Evolutionary conservation across 306 rosid species (phyloP).

Genomic region (Castanopsis chinensis): DNA sequence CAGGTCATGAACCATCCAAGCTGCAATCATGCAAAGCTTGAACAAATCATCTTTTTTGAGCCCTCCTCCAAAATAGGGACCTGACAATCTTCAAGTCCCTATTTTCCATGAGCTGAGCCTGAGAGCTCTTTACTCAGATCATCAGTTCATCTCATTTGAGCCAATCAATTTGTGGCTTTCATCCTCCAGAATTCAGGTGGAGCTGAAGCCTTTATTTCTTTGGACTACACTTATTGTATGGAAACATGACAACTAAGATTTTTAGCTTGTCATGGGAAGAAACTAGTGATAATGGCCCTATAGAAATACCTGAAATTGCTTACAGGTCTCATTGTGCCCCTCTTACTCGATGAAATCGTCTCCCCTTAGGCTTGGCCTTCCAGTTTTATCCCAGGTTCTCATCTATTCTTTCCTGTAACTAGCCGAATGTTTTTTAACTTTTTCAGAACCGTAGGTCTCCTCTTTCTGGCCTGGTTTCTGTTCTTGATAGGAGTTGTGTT

Average conservation of each 20-base stretch:
- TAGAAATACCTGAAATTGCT: neutral
- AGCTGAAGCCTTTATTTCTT: neutral
- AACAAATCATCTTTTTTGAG: neutral
- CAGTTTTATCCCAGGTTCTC: neutral
- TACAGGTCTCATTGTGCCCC: neutral
- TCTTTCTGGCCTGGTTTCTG: neutral
- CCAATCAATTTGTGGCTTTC: neutral
- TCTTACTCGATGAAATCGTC: neutral
- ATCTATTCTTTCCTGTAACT: neutral
- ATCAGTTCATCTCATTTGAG: neutral
- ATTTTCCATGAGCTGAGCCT: neutral
- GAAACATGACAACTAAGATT: neutral
- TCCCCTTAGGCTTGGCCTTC: neutral
- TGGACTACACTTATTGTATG: neutral
- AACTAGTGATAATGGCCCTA: neutral
- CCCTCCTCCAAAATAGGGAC: no score
- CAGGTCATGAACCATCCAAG: neutral
- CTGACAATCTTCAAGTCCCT: no score
- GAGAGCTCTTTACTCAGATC: neutral
- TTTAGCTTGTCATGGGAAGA: neutral
- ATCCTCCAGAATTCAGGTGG: neutral
- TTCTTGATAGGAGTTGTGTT: neutral
- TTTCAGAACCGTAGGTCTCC: neutral
- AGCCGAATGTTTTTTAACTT: neutral
- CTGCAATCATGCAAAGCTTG: neutral